These are phyloP conservation scores for Magnaporthiopsis rhizophila DNA, from an alignment of 2,329 filamentous ascomycete genomes.

Conservation along the genomic window DNA sequence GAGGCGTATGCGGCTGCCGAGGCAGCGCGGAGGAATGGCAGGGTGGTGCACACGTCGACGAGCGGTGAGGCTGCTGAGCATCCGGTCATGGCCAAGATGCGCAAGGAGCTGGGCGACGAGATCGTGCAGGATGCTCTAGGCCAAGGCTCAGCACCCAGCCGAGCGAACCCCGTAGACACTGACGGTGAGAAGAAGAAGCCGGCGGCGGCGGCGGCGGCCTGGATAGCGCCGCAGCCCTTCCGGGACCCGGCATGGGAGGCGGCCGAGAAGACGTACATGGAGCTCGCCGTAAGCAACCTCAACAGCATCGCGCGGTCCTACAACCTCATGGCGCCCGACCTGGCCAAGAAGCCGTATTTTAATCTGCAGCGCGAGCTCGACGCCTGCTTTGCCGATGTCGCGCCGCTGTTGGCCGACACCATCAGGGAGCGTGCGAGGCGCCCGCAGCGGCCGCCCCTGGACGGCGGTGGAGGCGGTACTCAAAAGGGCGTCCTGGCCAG, in stretches of 20 bases:
- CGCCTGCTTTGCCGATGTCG: slow-evolving; percentile 78
- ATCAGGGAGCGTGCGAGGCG: slow-evolving; percentile 60
- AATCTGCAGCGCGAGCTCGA: slow-evolving; percentile 73
- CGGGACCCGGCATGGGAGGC: slow-evolving; percentile 71
- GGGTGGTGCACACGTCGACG: slow-evolving; percentile 34
- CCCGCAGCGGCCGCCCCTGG: slow-evolving; percentile 27
- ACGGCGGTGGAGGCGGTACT: slow-evolving; percentile 30
- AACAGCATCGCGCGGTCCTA: slow-evolving; percentile 79
- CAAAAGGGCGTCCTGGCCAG: slow-evolving; percentile 52
- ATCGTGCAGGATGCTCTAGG: slow-evolving; percentile 8
- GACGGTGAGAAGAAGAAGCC: background rate
- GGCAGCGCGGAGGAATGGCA: slow-evolving; percentile 46
- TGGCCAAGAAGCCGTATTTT: slow-evolving; percentile 91
- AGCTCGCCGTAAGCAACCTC: slow-evolving; percentile 66
- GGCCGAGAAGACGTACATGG: slow-evolving; percentile 67
- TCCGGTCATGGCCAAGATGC: slow-evolving; percentile 37
- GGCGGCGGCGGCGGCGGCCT: background rate
- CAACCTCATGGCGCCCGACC: slow-evolving; percentile 86
- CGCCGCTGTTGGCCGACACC: slow-evolving; percentile 62
- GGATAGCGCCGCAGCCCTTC: slow-evolving; percentile 45
- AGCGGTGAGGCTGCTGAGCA: slow-evolving; percentile 41
- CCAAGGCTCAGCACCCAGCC: slow-evolving; percentile 9
- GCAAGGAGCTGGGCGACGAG: slow-evolving; percentile 22
- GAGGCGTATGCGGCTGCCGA: slow-evolving; percentile 71
- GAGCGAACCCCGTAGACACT: too few species aligned